A percentile compares a stretch with the other conserved stretches of the same genome.
Evolutionary conservation across 73 alveolate genomes (phyloP).

Genomic region (Uronychia binucleata): DNA sequence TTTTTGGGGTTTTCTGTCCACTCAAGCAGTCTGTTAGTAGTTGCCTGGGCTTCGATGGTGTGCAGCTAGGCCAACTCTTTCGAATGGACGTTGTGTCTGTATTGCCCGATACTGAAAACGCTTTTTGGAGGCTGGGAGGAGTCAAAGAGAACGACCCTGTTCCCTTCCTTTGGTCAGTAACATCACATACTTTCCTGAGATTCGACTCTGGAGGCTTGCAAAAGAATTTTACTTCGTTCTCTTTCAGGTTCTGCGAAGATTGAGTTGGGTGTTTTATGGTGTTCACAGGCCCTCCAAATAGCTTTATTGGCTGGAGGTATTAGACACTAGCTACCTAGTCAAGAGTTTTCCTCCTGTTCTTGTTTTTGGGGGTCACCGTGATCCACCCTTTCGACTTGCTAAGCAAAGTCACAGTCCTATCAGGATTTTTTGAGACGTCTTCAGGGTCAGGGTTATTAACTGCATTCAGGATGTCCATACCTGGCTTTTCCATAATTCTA

Average conservation of each 20-base stretch:
- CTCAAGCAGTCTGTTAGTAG: constrained; percentile 24
- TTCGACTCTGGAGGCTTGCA: not conserved
- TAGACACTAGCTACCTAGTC: constrained; percentile 1
- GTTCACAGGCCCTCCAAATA: not conserved
- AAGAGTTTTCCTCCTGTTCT: constrained; percentile 45
- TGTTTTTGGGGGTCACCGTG: constrained; percentile 49
- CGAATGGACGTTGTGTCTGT: constrained; percentile 67
- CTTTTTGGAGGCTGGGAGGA: constrained; percentile 39
- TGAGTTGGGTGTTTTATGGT: not conserved
- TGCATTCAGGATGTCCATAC: not conserved
- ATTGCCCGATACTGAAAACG: constrained; percentile 56
- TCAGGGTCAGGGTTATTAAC: constrained; percentile 9
- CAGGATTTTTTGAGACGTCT: constrained; percentile 30
- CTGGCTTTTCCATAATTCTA: constrained; percentile 51
- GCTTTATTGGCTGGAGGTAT: not conserved
- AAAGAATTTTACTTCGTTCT: not conserved
- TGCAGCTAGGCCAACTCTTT: constrained; percentile 37
- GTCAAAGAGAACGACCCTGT: constrained; percentile 56
- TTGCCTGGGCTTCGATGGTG: constrained; percentile 7
- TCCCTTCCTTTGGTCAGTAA: constrained; percentile 30
- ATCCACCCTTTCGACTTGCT: constrained; percentile 42
- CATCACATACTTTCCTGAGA: not conserved
- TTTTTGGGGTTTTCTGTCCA: constrained; percentile 48
- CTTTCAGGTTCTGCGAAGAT: not conserved
- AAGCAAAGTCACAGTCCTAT: constrained; percentile 52